Evolutionary conservation across 108 stramenopile genomes (phyloP).

Genomic region (Cylindrotheca fusiformis): DNA sequence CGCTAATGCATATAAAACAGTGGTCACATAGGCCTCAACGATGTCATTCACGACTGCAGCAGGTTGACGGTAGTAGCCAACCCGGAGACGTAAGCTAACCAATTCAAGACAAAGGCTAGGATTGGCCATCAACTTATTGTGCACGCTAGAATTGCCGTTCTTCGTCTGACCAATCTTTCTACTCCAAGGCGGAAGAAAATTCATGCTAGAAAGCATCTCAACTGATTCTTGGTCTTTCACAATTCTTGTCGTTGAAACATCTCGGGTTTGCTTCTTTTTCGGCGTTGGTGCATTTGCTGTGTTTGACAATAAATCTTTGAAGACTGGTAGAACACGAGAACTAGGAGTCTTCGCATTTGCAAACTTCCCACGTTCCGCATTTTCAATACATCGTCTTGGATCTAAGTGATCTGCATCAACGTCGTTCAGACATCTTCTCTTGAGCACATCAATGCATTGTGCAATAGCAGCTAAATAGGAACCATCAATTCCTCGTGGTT

Average conservation of each 20-base stretch:
- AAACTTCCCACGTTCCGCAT: constrained; percentile 13
- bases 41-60: constrained; percentile 44
- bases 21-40: constrained; percentile 37
- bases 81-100: constrained; percentile 34
- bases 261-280: constrained; percentile 11
- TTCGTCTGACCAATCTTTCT: not conserved
- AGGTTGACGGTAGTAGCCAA: constrained; percentile 39
- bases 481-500: not conserved
- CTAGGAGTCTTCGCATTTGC: not conserved
- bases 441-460: constrained; percentile 40
- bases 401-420: constrained; percentile 31
- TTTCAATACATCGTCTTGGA: constrained; percentile 17
- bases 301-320: constrained; percentile 16
- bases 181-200: constrained; percentile 39
- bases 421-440: constrained; percentile 33
- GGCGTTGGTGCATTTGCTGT: not conserved
- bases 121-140: constrained; percentile 23
- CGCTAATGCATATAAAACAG: constrained; percentile 23
- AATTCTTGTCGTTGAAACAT: constrained; percentile 1
- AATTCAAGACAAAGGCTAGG: constrained; percentile 45
- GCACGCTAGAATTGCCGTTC: not conserved
- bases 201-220: constrained; percentile 2
- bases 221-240: not conserved
- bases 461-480: not conserved
- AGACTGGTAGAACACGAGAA: constrained; percentile 23